Conservation (phyloP, 2,329 filamentous ascomycete species). For the Penicillium sp. region DNA sequence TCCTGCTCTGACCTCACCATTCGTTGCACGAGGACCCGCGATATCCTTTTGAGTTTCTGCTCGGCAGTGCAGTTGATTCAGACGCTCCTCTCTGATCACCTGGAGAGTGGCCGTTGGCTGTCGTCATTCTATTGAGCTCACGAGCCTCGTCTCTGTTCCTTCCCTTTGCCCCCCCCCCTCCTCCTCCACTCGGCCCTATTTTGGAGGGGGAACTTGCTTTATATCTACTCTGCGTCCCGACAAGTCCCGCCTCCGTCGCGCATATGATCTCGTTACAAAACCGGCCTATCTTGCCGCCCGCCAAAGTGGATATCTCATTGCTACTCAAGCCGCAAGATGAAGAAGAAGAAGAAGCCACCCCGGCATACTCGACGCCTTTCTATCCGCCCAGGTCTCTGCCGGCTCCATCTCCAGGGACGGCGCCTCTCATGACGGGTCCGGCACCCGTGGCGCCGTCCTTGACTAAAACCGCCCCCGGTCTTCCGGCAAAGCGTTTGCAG, state of each 20-base stretch:
- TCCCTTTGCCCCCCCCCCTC: neutral
- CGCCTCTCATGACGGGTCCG: constrained; percentile 26
- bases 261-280: constrained; percentile 44
- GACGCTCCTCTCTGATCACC: constrained; percentile 2
- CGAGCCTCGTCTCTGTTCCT: neutral
- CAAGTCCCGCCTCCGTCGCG: constrained; percentile 28
- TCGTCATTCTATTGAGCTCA: constrained; percentile 10
- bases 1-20: constrained; percentile 20
- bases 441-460: constrained; percentile 23
- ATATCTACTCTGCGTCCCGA: constrained; percentile 2
- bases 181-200: neutral
- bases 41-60: constrained; percentile 11
- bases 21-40: constrained; percentile 19
- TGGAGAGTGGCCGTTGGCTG: constrained; percentile 1
- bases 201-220: neutral
- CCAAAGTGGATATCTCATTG: constrained; percentile 91
- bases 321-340: constrained; percentile 64
- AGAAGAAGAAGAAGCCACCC: constrained; percentile 27
- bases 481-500: constrained; percentile 41
- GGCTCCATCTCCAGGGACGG: constrained; percentile 25
- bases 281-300: constrained; percentile 43
- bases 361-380: constrained; percentile 30
- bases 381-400: constrained; percentile 28
- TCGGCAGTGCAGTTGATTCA: constrained; percentile 8
- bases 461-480: constrained; percentile 29